Evolutionary conservation across 352 stramenopile genomes (phyloP).

Genomic region (Pythium guiyangense): DNA sequence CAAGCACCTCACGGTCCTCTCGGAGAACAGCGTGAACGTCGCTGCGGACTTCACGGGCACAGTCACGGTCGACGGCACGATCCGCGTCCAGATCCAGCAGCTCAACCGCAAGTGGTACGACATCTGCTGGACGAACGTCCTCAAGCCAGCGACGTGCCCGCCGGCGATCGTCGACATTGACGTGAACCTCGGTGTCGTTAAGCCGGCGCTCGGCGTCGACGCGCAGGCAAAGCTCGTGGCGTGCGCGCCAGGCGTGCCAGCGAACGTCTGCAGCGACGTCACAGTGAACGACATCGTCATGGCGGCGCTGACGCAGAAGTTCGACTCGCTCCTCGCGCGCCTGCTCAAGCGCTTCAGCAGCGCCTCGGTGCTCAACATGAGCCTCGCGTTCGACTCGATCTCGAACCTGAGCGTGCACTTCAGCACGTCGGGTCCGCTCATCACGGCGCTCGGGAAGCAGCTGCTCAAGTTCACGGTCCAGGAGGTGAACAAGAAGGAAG

Average conservation of each 20-base stretch:
- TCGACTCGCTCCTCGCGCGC: conserved; percentile 18
- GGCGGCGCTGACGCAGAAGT: conserved; percentile 16
- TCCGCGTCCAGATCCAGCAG: conserved; percentile 16
- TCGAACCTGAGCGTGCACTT: conserved; percentile 3
- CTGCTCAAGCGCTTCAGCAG: conserved; percentile 38
- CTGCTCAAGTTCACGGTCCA: conserved; percentile 5
- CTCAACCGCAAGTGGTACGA: conserved; percentile 34
- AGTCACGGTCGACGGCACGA: conserved; percentile 14
- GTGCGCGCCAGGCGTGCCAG: conserved; percentile 14
- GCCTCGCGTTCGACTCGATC: conserved; percentile 27
- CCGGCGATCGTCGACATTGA: no score
- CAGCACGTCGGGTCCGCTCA: background rate
- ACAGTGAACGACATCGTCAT: conserved; percentile 28
- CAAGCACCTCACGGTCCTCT: conserved; percentile 30
- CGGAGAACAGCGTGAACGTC: conserved; percentile 17
- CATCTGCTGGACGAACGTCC: conserved; percentile 36
- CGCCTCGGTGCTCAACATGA: conserved; percentile 27
- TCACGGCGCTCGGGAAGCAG: background rate
- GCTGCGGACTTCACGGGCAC: conserved; percentile 27
- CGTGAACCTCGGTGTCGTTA: no score
- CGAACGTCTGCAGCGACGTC: conserved; percentile 22
- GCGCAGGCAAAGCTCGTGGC: conserved; percentile 4
- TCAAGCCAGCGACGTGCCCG: conserved; percentile 17
- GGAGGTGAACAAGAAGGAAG: conserved; percentile 12
- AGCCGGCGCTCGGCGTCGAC: no score